A percentile compares a stretch with the other conserved stretches of the same genome.
These are phyloP conservation scores for Podila epicladia DNA, from an alignment of 192 early-diverging fungal species.

Conservation along the genomic window DNA sequence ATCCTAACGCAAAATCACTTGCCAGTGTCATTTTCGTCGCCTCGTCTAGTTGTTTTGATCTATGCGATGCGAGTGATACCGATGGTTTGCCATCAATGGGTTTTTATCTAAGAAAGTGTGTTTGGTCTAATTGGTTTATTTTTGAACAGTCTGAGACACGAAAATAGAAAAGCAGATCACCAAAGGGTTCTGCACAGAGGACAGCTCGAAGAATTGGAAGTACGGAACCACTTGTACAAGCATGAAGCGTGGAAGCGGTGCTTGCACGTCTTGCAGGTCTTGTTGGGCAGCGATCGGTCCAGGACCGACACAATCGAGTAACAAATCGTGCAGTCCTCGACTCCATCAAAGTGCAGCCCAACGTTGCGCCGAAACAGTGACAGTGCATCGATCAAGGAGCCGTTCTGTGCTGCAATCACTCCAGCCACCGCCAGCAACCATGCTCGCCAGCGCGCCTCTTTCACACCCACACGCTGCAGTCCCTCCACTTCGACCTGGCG, in stretches of 20 bases:
- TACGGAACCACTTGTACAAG: constrained; percentile 85
- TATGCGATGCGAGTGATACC: no score
- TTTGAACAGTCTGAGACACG: background rate
- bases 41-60: no score
- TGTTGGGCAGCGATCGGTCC: constrained; percentile 87
- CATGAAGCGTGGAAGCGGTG: constrained; percentile 95
- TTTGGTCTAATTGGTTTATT: background rate
- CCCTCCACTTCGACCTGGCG: constrained; percentile 76
- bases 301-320: constrained; percentile 93
- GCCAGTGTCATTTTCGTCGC: no score
- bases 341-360: constrained; percentile 93
- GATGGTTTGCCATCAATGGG: no score
- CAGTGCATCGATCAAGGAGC: constrained; percentile 82
- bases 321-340: constrained; percentile 98
- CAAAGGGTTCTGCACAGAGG: constrained; percentile 67
- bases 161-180: constrained; percentile 21
- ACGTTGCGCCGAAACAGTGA: constrained; percentile 86
- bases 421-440: constrained; percentile 63
- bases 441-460: constrained; percentile 64
- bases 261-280: constrained; percentile 94
- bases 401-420: constrained; percentile 77
- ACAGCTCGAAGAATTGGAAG: constrained; percentile 69
- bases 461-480: constrained; percentile 71
- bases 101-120: background rate
- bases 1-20: no score